Evolutionary conservation across 768 basidiomycete genomes (phyloP), one percentile per base, ranked within the genome.

Genomic region (Amanita polypyramis): DNA sequence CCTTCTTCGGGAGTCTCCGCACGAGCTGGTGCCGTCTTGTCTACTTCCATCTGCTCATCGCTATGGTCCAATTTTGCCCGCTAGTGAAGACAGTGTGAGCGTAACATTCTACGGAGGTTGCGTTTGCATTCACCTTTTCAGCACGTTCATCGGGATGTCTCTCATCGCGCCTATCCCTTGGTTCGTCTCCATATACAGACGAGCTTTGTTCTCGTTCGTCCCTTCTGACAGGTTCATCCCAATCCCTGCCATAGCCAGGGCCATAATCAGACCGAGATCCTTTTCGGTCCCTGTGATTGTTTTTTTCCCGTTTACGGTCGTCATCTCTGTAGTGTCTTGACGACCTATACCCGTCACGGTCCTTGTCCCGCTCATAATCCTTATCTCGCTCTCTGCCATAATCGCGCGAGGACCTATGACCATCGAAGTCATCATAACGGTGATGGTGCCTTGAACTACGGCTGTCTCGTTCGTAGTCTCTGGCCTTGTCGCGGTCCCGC

Each of bases 1-100:
- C 88, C 88, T 61, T 92, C 88, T 67, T 92, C 89, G 2, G 88
- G 89, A 37, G 81, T 87, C 60, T 90, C 88, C 33, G 71, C 85
- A 41, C 85, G 72, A 11, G 65, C 65, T 49, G 60, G 60, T 33
- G 65, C 56, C 10, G 66, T 72, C 37, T 71, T 71, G 53, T 67
- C 74, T 17, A 67, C 59, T 11, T 74, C 72, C 61, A 70, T 69
- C 41, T 69, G 34, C n/a, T 70, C 66, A 8, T 51, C 61, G 35
- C 55, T 72, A 17, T 62, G 65, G 21, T 78, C 77, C 51, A 75
- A 77, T 50, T 75, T 69, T 43, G 77, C 62, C 40, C 79, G 72
- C 79, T 82, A 55, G 17, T 53, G 15, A 32, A 6, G 9, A 27
- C 25, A 12, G 12, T 34, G n/a, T 49, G 15, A 35, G 19, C 46